Evolutionary conservation across 2,329 filamentous ascomycete genomes (phyloP).

Genomic region (Chaetomium olivaceum): DNA sequence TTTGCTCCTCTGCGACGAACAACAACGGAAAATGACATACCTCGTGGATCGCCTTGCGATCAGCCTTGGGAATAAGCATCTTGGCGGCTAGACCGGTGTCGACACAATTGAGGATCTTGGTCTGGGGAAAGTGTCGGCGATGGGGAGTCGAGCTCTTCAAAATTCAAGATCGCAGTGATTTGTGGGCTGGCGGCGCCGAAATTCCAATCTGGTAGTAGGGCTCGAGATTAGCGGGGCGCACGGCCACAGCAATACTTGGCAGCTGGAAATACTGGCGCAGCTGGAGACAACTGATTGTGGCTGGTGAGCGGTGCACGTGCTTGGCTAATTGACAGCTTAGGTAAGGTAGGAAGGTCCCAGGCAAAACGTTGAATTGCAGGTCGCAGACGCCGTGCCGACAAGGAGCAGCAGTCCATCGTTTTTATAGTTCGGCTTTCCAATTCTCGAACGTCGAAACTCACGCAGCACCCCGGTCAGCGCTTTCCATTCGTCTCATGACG

Average conservation of each 20-base stretch:
- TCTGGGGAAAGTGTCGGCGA: conserved; percentile 48
- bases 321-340: too few relatives aligned
- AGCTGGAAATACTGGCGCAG: conserved; percentile 11
- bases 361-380: too few relatives aligned
- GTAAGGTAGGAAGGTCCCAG: too few relatives aligned
- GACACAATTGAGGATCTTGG: conserved; percentile 49
- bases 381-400: not conserved
- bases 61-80: conserved; percentile 99
- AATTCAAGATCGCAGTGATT: conserved; percentile 35
- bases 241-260: conserved; percentile 24
- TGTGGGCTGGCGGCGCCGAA: conserved; percentile 34
- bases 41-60: conserved; percentile 99
- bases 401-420: not conserved
- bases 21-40: conserved; percentile 29
- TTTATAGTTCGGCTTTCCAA: not conserved
- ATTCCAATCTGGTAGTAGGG: conserved; percentile 35
- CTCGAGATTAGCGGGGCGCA: conserved; percentile 34
- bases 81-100: conserved; percentile 53
- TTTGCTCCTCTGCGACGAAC: conserved; percentile 2
- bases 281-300: conserved; percentile 21
- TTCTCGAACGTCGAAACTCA: too few relatives aligned
- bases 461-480: too few relatives aligned
- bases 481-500: not conserved
- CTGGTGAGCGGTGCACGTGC: too few relatives aligned
- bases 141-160: conserved; percentile 34